Evolutionary conservation across 73 alveolate genomes (phyloP).

Genomic region (Effrenium voratum): DNA sequence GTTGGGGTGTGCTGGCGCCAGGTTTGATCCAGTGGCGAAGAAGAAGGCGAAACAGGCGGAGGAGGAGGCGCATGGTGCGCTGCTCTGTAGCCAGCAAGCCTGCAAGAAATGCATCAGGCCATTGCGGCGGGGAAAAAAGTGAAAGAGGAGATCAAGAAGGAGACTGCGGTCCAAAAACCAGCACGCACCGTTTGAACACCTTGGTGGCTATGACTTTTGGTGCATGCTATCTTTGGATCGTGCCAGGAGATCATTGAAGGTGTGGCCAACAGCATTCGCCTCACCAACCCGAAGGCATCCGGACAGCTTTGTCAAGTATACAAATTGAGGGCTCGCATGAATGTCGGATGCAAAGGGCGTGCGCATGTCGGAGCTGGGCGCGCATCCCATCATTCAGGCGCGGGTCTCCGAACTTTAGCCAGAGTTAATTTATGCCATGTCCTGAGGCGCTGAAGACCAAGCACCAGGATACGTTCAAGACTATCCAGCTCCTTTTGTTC

Average conservation of each 20-base stretch:
- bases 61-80: background rate
- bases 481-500: constrained; percentile 66
- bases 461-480: constrained; percentile 61
- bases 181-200: background rate
- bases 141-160: constrained; percentile 47
- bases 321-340: no score
- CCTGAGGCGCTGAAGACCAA: constrained; percentile 43
- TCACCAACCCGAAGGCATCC: constrained; percentile 79
- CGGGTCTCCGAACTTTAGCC: background rate
- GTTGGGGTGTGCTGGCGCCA: no score
- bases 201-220: background rate
- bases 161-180: background rate
- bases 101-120: constrained; percentile 34
- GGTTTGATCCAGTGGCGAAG: constrained; percentile 92
- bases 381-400: constrained; percentile 90
- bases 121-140: constrained; percentile 73
- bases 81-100: background rate
- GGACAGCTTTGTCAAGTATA: no score
- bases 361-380: constrained; percentile 91
- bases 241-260: constrained; percentile 83
- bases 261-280: constrained; percentile 86
- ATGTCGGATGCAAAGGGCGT: no score
- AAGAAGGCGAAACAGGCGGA: constrained; percentile 78
- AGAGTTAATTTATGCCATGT: background rate
- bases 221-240: no score